These are phyloP conservation scores for Phoma sp. DNA, from an alignment of 2,329 filamentous ascomycete species.

Conservation along the genomic window DNA sequence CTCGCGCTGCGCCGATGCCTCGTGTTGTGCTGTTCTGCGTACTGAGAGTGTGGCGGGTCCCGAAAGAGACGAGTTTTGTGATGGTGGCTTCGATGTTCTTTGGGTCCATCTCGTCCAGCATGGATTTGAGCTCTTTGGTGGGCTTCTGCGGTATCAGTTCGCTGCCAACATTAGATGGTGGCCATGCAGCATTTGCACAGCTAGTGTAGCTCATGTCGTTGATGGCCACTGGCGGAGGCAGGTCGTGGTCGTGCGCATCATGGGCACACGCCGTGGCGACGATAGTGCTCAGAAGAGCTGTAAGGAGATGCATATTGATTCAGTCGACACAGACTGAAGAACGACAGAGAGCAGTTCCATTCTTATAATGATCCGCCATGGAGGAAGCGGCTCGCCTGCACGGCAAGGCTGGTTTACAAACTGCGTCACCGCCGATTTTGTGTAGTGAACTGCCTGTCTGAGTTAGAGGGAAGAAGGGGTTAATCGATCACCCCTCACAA, in stretches of 20 bases:
- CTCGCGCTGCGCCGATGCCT: conserved; percentile 63
- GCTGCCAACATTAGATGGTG: conserved; percentile 46
- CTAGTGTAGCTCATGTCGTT: conserved; percentile 42
- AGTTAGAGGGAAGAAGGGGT: conserved; percentile 29
- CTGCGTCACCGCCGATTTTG: conserved; percentile 13
- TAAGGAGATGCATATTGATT: conserved; percentile 28
- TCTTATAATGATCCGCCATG: conserved; percentile 20
- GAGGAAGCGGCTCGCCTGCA: conserved; percentile 6
- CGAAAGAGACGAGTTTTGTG: conserved; percentile 61
- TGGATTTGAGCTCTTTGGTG: conserved; percentile 47
- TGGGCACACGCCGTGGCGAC: conserved; percentile 31
- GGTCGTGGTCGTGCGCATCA: conserved; percentile 33
- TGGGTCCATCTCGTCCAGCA: conserved; percentile 50
- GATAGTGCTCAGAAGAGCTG: conserved; percentile 20
- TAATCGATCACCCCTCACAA: conserved; percentile 2
- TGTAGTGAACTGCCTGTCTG: conserved; percentile 33
- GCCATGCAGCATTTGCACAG: conserved; percentile 50
- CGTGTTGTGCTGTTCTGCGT: conserved; percentile 57
- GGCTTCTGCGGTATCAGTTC: conserved; percentile 51
- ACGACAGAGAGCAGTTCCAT: neutral
- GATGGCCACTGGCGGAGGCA: conserved; percentile 37
- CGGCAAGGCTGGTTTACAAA: neutral
- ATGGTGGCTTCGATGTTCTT: conserved; percentile 59
- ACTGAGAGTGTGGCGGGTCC: conserved; percentile 63
- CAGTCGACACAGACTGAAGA: neutral